A percentile compares a stretch with the other conserved stretches of the same genome.
Conservation (phyloP, 169 alveolate genomes). For the Eimeria praecox region DNA sequence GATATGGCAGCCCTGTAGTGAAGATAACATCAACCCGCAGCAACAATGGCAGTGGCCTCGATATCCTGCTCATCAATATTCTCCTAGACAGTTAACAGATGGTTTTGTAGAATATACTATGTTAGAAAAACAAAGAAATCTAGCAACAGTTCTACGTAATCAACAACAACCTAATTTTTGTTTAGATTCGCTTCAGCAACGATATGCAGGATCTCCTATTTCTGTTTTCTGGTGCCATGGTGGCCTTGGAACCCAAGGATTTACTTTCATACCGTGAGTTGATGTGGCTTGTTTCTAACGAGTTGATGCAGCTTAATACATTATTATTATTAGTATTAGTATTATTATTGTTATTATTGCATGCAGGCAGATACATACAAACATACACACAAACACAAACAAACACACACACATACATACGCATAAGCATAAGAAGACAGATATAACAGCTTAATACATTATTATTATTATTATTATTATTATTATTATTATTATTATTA, state of each 20-base stretch:
- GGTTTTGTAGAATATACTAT: not conserved
- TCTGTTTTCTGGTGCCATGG: constrained; percentile 39
- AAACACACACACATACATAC: too few relatives aligned
- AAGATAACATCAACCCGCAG: not conserved
- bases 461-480: too few relatives aligned
- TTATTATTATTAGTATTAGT: too few relatives aligned
- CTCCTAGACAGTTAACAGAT: not conserved
- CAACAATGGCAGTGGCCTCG: constrained; percentile 59
- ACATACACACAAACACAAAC: too few relatives aligned
- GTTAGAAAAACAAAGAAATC: not conserved
- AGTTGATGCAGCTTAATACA: too few relatives aligned
- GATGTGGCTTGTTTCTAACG: too few relatives aligned
- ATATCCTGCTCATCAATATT: not conserved
- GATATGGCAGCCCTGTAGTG: constrained; percentile 12
- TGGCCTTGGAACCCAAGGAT: constrained; percentile 15
- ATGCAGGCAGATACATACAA: too few relatives aligned
- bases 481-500: too few relatives aligned
- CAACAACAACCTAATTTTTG: not conserved
- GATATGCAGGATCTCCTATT: not conserved
- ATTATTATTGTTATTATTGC: not conserved
- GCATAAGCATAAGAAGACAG: too few relatives aligned
- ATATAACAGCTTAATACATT: too few relatives aligned
- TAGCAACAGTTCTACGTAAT: not conserved
- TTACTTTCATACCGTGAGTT: not conserved
- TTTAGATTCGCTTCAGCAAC: not conserved